Evolutionary conservation across 2,329 filamentous ascomycete genomes (phyloP), one percentile per base, ranked within the genome.

Genomic region (Helminthosporium solani): DNA sequence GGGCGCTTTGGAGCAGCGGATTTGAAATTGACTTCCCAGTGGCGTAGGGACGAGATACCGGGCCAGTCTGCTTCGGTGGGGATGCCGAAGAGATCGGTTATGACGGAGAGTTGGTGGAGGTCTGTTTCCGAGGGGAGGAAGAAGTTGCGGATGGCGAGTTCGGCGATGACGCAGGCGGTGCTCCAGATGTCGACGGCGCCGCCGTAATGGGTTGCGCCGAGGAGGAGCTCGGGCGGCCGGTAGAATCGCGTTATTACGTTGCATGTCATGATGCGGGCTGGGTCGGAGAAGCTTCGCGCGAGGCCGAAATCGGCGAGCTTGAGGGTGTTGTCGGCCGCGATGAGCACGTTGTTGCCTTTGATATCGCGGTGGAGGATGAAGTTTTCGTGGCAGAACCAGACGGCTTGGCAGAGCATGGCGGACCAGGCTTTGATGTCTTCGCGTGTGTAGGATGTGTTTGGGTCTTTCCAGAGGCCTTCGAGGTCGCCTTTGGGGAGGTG

Each of bases 181-280:
- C 87, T 91, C 92, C 94, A 99, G 48, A 99, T 79, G 67, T 99
- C 94, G 16, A 96, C 94, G 6, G 86, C 88, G 19, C 90, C 90
- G 34, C 85, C 85, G 74, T 99, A 99, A 73, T 94, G 88, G 47
- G 84, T 82, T 2, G 90, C 90, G 47, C 91, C 90, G 65, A 92
- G 96, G 53, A 97, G 84, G 18, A 99, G 81, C 76, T 99, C 94
- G 0, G 91, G 91, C 0, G 94, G 91, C 1, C 92, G 82, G 75
- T 97, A 99, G 90, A 94, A 99, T 54, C 90, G 84, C 15, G 94
- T 99, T 69, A 99, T 95, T 54, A 96, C 92, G 63, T 94, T 90
- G 63, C 85, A 84, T 1, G 92, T 96, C 94, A 99, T 99, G 58
- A 80, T 80, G 44, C 83, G 78, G 62, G 90, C 88, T 0, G 94